phyloP scores from a whole-genome alignment of 495 filamentous ascomycete genomes.

The Talaromyces nanjingensis region DNA sequence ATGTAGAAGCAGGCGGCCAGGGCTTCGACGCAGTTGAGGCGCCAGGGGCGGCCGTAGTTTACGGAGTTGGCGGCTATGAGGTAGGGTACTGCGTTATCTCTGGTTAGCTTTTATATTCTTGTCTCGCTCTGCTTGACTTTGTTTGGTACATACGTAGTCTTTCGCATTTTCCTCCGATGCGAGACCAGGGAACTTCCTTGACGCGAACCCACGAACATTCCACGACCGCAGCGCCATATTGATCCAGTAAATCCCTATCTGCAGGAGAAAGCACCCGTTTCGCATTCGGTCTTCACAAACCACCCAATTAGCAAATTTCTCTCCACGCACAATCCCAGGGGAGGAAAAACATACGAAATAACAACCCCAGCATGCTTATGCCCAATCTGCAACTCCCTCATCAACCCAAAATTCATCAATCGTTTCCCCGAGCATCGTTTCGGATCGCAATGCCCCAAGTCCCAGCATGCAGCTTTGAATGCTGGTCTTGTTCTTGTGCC shows the following conservation, averaged over 20 bases:
- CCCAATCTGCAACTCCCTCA: slow-evolving; percentile 88
- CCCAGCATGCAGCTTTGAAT: slow-evolving; percentile 95
- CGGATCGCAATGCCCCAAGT: slow-evolving; percentile 93
- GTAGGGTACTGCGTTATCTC: slow-evolving; percentile 58
- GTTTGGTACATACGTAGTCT: slow-evolving; percentile 52
- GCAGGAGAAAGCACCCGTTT: slow-evolving; percentile 76
- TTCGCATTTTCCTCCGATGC: slow-evolving; percentile 94
- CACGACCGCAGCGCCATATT: slow-evolving; percentile 89
- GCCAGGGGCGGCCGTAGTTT: slow-evolving; percentile 93
- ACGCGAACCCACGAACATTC: slow-evolving; percentile 96
- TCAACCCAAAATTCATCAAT: slow-evolving; percentile 82
- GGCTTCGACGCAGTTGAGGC: slow-evolving; percentile 92
- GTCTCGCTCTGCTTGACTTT: background rate
- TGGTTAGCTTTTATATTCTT: too few relatives aligned
- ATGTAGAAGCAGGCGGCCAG: slow-evolving; percentile 88
- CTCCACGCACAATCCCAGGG: background rate
- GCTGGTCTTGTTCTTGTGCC: slow-evolving; percentile 40
- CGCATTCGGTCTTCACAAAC: slow-evolving; percentile 63
- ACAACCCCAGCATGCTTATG: slow-evolving; percentile 87
- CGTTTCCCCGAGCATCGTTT: slow-evolving; percentile 95
- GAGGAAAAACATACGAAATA: slow-evolving; percentile 53
- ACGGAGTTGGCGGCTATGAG: slow-evolving; percentile 94
- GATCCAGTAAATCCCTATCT: slow-evolving; percentile 72
- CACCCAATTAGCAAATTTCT: background rate
- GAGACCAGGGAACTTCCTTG: slow-evolving; percentile 80